Conservation (phyloP, 768 basidiomycete genomes). For the Suillus plorans region DNA sequence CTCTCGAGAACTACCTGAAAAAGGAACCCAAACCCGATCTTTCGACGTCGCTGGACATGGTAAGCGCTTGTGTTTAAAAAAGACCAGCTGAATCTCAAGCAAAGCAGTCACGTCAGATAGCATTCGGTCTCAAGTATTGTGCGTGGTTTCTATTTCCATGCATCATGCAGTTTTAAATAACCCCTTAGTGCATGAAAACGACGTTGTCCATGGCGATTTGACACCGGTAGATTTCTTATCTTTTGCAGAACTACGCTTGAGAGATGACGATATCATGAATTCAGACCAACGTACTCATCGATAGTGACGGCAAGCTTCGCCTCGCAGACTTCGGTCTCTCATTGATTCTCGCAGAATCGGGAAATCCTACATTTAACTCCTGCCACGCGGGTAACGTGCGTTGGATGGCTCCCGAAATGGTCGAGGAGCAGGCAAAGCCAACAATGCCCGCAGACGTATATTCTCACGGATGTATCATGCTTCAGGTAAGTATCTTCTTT, state of each 20-base stretch:
- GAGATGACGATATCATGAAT: neutral
- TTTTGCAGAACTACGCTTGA: neutral
- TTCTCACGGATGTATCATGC: conserved; percentile 40
- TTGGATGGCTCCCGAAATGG: conserved; percentile 42
- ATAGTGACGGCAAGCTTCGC: conserved; percentile 11
- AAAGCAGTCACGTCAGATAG: conserved; percentile 23
- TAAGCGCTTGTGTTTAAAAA: neutral
- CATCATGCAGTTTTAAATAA: neutral
- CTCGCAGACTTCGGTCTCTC: conserved; percentile 36
- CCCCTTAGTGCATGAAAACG: conserved; percentile 18
- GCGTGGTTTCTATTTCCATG: neutral
- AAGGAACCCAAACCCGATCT: conserved; percentile 1
- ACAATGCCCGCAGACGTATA: conserved; percentile 35
- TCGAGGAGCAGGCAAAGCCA: conserved; percentile 11
- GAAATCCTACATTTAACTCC: conserved; percentile 17
- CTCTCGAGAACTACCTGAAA: conserved; percentile 29
- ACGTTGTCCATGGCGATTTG: conserved; percentile 39
- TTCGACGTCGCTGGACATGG: conserved; percentile 18
- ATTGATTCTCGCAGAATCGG: conserved; percentile 9
- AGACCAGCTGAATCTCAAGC: neutral
- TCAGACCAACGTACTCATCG: conserved; percentile 25
- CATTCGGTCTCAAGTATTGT: conserved; percentile 25
- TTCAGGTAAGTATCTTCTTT: conserved; percentile 17
- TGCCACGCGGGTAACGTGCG: conserved; percentile 30
- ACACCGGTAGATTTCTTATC: conserved; percentile 29